These are phyloP conservation scores for Melaleuca alternifolia DNA, from an alignment of 345 rosid species.

Conservation along the genomic window DNA sequence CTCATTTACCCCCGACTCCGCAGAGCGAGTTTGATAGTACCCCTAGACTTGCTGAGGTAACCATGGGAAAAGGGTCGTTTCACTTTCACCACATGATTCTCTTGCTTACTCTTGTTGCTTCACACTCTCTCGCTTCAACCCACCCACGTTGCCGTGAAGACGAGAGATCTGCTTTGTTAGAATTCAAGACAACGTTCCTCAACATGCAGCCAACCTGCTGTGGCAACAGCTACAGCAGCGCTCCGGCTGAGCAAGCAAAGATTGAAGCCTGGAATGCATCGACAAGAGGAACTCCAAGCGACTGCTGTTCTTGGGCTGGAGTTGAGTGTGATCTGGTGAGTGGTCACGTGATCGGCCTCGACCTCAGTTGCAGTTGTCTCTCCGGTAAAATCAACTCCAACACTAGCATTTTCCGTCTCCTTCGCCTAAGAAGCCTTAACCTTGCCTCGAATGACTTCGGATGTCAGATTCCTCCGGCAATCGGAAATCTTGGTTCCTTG, in stretches of 20 bases:
- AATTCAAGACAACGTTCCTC: not conserved
- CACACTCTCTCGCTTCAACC: not conserved
- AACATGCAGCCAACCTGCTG: not conserved
- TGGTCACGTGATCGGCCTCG: not conserved
- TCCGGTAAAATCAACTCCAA: not conserved
- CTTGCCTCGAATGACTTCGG: not conserved
- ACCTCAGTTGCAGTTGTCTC: not conserved
- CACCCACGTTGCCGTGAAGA: not conserved
- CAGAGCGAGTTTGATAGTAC: not conserved
- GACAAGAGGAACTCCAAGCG: not conserved
- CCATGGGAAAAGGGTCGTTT: not conserved
- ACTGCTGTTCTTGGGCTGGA: not conserved
- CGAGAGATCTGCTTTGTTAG: not conserved
- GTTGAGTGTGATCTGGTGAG: accelerated
- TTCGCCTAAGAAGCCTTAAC: not conserved
- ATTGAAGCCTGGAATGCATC: not conserved
- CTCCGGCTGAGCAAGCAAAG: not conserved
- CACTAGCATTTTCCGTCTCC: not conserved
- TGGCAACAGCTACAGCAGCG: no score
- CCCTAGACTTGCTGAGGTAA: not conserved
- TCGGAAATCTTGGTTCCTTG: not conserved
- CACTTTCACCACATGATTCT: not conserved
- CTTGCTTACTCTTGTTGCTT: not conserved
- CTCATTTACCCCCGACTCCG: not conserved
- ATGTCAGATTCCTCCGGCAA: not conserved